Evolutionary conservation across 768 basidiomycete species (phyloP), one percentile per base, ranked within the genome.

Genomic region (Paxillus rubicundulus): DNA sequence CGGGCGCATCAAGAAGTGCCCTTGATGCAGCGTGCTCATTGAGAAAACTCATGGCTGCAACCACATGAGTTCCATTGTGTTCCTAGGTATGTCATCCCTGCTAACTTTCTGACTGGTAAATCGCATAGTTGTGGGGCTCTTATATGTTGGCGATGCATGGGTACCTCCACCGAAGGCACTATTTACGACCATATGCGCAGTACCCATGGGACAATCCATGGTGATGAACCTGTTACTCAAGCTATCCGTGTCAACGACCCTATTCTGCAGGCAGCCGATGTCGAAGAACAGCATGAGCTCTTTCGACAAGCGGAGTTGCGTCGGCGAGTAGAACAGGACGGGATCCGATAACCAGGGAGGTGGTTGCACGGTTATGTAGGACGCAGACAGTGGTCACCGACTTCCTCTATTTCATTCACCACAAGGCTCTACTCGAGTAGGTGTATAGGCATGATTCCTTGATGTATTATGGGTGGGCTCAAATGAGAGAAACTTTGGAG

Each of bases 11-110:
- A 89, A 89, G 69, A 73, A 74, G 30, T 92, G 89, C 58, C 89
- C 89, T 0, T 76, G 75, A 2, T 92, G 89, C 67, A 76, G 76
- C 41, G 77, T 82, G 16, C 73, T 74, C 14, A 89, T 92, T 52
- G 86, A 91, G 69, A 82, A 84, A 45, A 59, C 67, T 13, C 84
- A 81, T 49, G 89, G 89, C 0, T 92, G 89, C 62, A 87, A 91
- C 67, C 89, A 92, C 67, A 82, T 92, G 76, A 81, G 4, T 46
- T 27, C 7, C 40, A 5, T 2, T 45, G 27, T 2, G n/a, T 6
- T 12, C 16, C 3, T 24, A 5, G 28, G 2, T 6, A 24, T 0
- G 40, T 3, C 13, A 10, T 37, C 1, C 0, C 5, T 16, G 16
- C 33, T 24, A 9, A 34, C 16, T n/a, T n/a, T n/a, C n/a, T n/a